These are phyloP conservation scores for Akanthomyces uredinophilus DNA, from an alignment of 2,329 filamentous ascomycete genomes.

Conservation along the genomic window DNA sequence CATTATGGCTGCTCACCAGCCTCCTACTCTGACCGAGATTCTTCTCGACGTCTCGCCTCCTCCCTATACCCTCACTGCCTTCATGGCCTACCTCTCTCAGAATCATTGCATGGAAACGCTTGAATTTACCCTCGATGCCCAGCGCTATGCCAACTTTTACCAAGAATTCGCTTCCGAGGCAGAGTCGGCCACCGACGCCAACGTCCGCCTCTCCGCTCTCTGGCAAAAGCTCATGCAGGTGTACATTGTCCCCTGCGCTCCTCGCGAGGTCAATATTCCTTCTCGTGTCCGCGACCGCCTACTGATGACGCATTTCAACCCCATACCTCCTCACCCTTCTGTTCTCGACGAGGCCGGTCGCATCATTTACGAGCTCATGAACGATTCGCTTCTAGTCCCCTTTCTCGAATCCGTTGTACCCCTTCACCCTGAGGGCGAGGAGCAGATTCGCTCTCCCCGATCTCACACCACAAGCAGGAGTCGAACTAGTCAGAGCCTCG, in stretches of 20 bases:
- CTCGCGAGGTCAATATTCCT: slow-evolving; percentile 86
- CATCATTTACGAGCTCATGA: slow-evolving; percentile 95
- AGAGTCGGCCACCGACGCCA: slow-evolving; percentile 37
- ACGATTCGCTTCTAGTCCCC: slow-evolving; percentile 88
- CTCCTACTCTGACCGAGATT: slow-evolving; percentile 78
- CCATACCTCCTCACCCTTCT: slow-evolving; percentile 65
- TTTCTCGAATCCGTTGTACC: slow-evolving; percentile 69
- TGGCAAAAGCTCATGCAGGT: slow-evolving; percentile 87
- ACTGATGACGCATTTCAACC: slow-evolving; percentile 49
- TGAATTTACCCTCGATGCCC: slow-evolving; percentile 93
- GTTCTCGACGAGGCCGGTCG: slow-evolving; percentile 75
- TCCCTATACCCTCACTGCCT: slow-evolving; percentile 86
- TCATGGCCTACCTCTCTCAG: slow-evolving; percentile 94
- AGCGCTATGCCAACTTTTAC: slow-evolving; percentile 67
- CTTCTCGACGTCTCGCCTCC: slow-evolving; percentile 78
- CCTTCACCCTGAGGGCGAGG: slow-evolving; percentile 33
- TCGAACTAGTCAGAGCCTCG: slow-evolving; percentile 41
- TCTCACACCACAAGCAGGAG: slow-evolving; percentile 37
- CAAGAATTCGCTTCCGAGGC: slow-evolving; percentile 36
- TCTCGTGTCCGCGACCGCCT: slow-evolving; percentile 78
- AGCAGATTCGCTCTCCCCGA: slow-evolving; percentile 40
- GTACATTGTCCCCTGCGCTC: slow-evolving; percentile 81
- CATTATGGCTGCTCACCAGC: slow-evolving; percentile 30
- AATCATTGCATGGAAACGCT: slow-evolving; percentile 96
- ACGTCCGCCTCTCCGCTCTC: slow-evolving; percentile 67